Evolutionary conservation across 2,329 filamentous ascomycete genomes (phyloP).

Genomic region (Nemania diffusa): DNA sequence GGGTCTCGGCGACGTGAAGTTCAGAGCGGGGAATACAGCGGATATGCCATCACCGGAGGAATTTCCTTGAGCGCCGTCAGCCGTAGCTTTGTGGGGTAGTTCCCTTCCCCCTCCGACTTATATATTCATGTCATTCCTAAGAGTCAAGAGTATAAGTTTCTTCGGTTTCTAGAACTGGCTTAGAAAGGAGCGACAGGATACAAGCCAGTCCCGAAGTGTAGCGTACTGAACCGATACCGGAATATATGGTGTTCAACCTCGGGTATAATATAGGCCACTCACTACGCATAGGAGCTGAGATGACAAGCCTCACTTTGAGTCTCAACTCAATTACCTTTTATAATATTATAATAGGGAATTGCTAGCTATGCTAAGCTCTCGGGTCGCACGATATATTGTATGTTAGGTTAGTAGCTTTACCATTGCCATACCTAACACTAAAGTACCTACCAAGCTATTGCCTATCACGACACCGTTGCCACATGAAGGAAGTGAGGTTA

Average conservation of each 20-base stretch:
- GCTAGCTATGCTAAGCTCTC: neutral
- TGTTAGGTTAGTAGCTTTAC: neutral
- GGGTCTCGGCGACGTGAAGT: constrained; percentile 2
- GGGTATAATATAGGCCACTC: neutral
- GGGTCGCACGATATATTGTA: neutral
- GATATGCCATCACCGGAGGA: constrained; percentile 13
- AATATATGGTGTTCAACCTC: neutral
- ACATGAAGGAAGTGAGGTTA: neutral
- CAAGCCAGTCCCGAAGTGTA: neutral
- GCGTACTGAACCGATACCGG: neutral
- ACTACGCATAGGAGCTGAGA: neutral
- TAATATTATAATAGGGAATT: neutral
- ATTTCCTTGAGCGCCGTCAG: constrained; percentile 6
- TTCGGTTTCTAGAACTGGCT: neutral
- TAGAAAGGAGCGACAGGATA: neutral
- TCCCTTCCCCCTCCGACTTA: neutral
- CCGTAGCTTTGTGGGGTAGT: constrained; percentile 1
- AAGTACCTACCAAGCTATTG: neutral
- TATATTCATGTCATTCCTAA: neutral
- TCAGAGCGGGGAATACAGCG: constrained; percentile 21
- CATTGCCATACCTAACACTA: neutral
- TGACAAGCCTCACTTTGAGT: neutral
- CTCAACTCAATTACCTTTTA: neutral
- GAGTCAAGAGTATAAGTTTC: neutral
- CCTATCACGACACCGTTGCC: no score